A percentile compares a stretch with the other conserved stretches of the same genome.
Conservation (phyloP, 73 alveolate genomes). For the Paramecium sexaurelia region DNA sequence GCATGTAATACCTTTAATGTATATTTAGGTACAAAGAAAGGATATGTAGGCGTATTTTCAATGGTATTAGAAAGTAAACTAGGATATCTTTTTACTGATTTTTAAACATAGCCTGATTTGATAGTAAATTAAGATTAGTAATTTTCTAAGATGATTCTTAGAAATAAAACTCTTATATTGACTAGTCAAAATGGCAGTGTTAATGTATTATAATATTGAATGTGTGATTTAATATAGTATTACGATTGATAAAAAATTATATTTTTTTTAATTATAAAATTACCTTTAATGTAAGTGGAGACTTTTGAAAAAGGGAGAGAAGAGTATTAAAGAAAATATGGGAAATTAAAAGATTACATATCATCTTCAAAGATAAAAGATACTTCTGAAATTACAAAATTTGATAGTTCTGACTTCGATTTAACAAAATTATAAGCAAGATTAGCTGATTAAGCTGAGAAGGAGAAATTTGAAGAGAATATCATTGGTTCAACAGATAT, state of each 20-base stretch:
- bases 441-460: neutral
- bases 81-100: neutral
- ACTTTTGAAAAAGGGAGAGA: neutral
- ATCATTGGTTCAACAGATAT: neutral
- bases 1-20: neutral
- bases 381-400: neutral
- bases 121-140: neutral
- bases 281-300: neutral
- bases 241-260: too few relatives aligned
- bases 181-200: neutral
- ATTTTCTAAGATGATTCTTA: neutral
- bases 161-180: neutral
- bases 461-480: slow-evolving; percentile 9
- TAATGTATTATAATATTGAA: neutral
- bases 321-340: neutral
- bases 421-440: neutral
- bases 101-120: neutral
- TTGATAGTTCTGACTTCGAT: slow-evolving; percentile 46
- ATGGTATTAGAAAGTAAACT: slow-evolving; percentile 7
- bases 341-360: neutral
- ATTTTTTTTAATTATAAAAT: too few relatives aligned
- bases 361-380: neutral
- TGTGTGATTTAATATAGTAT: too few relatives aligned
- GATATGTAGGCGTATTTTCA: slow-evolving; percentile 28
- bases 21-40: slow-evolving; percentile 28